Base-by-base conservation (phyloP, 495 filamentous ascomycete genomes). In the Aspergillus sclerotiicarbonarius region DNA sequence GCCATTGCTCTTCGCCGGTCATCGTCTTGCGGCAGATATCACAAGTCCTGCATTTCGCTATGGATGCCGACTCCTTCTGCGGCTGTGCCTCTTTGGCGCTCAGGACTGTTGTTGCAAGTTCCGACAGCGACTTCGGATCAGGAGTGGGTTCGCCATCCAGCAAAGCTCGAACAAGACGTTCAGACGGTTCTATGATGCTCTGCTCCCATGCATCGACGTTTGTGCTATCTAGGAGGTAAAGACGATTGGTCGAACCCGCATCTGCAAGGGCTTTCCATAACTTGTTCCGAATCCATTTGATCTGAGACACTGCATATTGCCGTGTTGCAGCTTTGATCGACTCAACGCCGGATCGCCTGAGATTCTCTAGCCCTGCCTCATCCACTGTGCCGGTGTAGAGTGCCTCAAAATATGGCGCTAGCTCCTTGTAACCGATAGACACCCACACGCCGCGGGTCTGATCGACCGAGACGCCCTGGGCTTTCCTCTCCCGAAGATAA, bases 341-440 rank as follows among this genome's bases (percentile, higher is more conserved):
- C 58, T 85, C 80, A 18, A 88, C 65, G 9, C 78, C 80, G 29
- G 73, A 58, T 32, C 56, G 25, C 47, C 70, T 79, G 51, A 84
- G 57, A 0, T 61, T 59, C 51, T 77, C 67, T 1, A 84, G 62
- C 25, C 84, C 75, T 41, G 71, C 61, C 21, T 71, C 64, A 25
- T 66, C 70, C 2, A 53, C 48, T 0, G 64, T 59, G 2, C 62
- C 74, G 9, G 75, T 58, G 41, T 72, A 61, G 25, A 84, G 59
- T 7, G 84, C 82, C 4, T 75, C 57, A 19, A 92, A 75, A 59
- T 90, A 96, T 0, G 81, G 78, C 51, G 87, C 78, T 68, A 96
- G 84, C 69, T 99, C 91, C 65, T 94, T 96, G 70, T 90, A 96
- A 0, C 95, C 95, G 62, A 99, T 98, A 10, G 92, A 93, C 51